phyloP scores from a whole-genome alignment of 768 basidiomycete genomes.

The Erythrobasidium yunnanense region DNA sequence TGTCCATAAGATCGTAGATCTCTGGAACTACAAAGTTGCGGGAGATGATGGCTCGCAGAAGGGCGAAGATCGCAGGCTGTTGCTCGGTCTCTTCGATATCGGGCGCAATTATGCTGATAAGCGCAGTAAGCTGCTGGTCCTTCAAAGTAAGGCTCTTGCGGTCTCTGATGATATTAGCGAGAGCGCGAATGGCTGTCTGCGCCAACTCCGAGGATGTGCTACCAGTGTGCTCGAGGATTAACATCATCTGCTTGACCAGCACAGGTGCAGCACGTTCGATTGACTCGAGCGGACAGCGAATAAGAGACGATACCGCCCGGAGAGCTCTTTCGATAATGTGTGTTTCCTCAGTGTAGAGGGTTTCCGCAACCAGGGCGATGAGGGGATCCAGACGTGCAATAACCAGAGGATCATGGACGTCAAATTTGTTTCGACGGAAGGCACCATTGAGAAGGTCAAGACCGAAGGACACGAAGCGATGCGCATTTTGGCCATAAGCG shows the following conservation, averaged over 20 bases:
- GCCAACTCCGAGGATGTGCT: slow-evolving; percentile 80
- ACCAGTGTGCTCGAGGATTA: slow-evolving; percentile 68
- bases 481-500: slow-evolving; percentile 68
- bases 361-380: slow-evolving; percentile 76
- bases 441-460: slow-evolving; percentile 82
- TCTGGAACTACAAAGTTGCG: slow-evolving; percentile 89
- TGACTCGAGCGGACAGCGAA: slow-evolving; percentile 69
- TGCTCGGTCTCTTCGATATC: slow-evolving; percentile 81
- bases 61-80: slow-evolving; percentile 72
- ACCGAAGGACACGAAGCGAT: slow-evolving; percentile 82
- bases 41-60: slow-evolving; percentile 79
- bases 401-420: slow-evolving; percentile 62
- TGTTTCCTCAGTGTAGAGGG: slow-evolving; percentile 71
- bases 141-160: slow-evolving; percentile 67
- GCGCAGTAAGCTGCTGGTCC: slow-evolving; percentile 75
- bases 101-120: slow-evolving; percentile 64
- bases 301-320: slow-evolving; percentile 66
- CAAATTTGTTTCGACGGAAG: slow-evolving; percentile 70
- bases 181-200: slow-evolving; percentile 74
- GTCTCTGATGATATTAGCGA: slow-evolving; percentile 82
- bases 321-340: slow-evolving; percentile 64
- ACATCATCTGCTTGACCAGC: slow-evolving; percentile 69
- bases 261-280: slow-evolving; percentile 67
- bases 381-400: slow-evolving; percentile 77
- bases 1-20: slow-evolving; percentile 93